A percentile compares a stretch with the other conserved stretches of the same genome.
phyloP scores from a whole-genome alignment of 108 stramenopile species.

The Nitzschia sp. region DNA sequence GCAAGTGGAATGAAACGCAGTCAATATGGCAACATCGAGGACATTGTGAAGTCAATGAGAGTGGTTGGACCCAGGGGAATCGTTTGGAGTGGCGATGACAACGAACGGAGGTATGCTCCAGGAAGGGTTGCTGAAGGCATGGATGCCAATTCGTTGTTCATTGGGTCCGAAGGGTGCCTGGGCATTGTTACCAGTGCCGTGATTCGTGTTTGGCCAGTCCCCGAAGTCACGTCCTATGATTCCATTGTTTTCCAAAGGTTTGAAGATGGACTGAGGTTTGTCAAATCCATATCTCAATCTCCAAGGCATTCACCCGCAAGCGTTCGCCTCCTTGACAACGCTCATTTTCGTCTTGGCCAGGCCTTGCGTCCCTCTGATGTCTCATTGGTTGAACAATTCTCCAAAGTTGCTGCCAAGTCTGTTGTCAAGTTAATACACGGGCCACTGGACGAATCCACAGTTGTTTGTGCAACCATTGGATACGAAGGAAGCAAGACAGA shows the following conservation, averaged over 20 bases:
- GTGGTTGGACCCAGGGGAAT: conserved; percentile 65
- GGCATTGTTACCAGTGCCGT: conserved; percentile 89
- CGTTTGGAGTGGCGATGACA: conserved; percentile 49
- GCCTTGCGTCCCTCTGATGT: conserved; percentile 64
- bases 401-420: conserved; percentile 34
- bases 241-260: conserved; percentile 77
- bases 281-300: conserved; percentile 59
- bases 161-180: conserved; percentile 92
- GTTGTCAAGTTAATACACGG: neutral
- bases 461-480: conserved; percentile 84
- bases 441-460: conserved; percentile 25
- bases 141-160: conserved; percentile 72
- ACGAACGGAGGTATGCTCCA: conserved; percentile 33
- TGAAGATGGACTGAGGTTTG: conserved; percentile 72
- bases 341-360: conserved; percentile 90
- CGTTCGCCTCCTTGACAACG: conserved; percentile 90
- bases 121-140: conserved; percentile 79
- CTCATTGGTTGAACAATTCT: conserved; percentile 23
- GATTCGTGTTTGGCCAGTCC: conserved; percentile 81
- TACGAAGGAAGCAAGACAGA: conserved; percentile 80
- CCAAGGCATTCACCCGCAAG: conserved; percentile 64
- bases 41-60: conserved; percentile 82
- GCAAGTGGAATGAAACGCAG: conserved; percentile 96
- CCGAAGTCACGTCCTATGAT: conserved; percentile 61
- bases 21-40: conserved; percentile 95